Percentiles rank a stretch among this genome's conserved stretches.
Evolutionary conservation across 2,329 filamentous ascomycete species (phyloP).

Genomic region (Alternaria triticimaculans): DNA sequence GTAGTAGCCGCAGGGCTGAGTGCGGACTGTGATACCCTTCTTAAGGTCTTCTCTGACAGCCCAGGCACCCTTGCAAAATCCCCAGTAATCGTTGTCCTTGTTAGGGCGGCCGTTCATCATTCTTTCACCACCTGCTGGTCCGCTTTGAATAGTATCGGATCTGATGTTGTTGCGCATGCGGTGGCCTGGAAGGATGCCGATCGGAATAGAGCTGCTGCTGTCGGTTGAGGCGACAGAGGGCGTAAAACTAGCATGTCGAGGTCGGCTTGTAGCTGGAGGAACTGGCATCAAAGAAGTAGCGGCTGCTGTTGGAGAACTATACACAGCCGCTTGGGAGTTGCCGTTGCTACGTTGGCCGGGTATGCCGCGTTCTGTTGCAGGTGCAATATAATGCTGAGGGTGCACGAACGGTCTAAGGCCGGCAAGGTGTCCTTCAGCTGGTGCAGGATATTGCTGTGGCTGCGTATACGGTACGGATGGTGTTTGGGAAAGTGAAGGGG

Average conservation of each 20-base stretch:
- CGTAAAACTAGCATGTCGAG: slow-evolving; percentile 15
- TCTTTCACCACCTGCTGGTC: slow-evolving; percentile 23
- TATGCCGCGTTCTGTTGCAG: neutral
- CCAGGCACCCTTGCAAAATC: slow-evolving; percentile 52
- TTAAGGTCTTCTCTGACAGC: slow-evolving; percentile 41
- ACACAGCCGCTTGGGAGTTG: slow-evolving; percentile 1
- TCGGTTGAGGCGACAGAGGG: slow-evolving; percentile 26
- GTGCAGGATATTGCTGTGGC: slow-evolving; percentile 1
- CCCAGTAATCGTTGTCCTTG: slow-evolving; percentile 51
- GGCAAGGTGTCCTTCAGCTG: neutral
- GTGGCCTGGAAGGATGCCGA: slow-evolving; percentile 19
- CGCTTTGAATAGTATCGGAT: slow-evolving; percentile 26
- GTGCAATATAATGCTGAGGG: neutral
- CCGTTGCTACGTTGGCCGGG: neutral
- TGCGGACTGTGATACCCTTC: slow-evolving; percentile 41
- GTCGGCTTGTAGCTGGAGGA: neutral
- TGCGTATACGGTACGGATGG: neutral
- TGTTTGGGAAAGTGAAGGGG: neutral
- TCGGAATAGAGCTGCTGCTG: slow-evolving; percentile 19
- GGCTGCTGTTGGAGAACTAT: neutral
- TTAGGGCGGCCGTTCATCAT: slow-evolving; percentile 46
- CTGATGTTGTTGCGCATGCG: slow-evolving; percentile 18
- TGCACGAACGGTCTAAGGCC: neutral
- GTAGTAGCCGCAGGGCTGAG: slow-evolving; percentile 46
- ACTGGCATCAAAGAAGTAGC: neutral